Percentiles rank a stretch among this genome's conserved stretches.
Conservation (phyloP, 2,329 filamentous ascomycete species). For the Colletotrichum cordylinicola region DNA sequence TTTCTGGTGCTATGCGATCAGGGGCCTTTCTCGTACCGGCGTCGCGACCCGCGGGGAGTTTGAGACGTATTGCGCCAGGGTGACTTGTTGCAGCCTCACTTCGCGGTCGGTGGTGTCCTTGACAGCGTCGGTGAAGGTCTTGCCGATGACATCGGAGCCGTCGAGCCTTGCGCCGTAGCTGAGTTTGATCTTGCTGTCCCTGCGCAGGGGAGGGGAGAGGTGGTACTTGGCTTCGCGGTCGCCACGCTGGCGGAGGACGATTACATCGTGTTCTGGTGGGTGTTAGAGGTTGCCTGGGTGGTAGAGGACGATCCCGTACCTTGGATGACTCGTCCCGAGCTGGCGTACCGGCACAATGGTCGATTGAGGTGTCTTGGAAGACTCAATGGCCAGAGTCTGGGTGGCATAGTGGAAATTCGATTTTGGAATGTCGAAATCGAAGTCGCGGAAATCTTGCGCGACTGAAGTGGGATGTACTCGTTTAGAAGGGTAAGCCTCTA, state of each 20-base stretch:
- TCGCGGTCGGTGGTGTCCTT: constrained; percentile 53
- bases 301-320: not conserved
- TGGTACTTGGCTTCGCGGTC: constrained; percentile 38
- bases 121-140: constrained; percentile 62
- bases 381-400: constrained; percentile 1
- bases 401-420: not conserved
- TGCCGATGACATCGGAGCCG: constrained; percentile 68
- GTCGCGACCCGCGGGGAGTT: constrained; percentile 75
- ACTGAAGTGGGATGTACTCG: not conserved
- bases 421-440: not conserved
- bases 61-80: constrained; percentile 75
- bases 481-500: not conserved
- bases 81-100: constrained; percentile 67
- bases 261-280: constrained; percentile 42
- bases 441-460: not conserved
- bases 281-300: not conserved
- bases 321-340: constrained; percentile 3
- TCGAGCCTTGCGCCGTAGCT: constrained; percentile 52
- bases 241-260: constrained; percentile 45
- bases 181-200: constrained; percentile 36
- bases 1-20: not conserved
- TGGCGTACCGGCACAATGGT: not conserved
- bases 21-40: constrained; percentile 55
- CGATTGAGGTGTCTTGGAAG: not conserved
- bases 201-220: constrained; percentile 40